Evolutionary conservation across 148 eudicot species (phyloP), one percentile per base, ranked within the genome.

Genomic region (Oxyria digyna): DNA sequence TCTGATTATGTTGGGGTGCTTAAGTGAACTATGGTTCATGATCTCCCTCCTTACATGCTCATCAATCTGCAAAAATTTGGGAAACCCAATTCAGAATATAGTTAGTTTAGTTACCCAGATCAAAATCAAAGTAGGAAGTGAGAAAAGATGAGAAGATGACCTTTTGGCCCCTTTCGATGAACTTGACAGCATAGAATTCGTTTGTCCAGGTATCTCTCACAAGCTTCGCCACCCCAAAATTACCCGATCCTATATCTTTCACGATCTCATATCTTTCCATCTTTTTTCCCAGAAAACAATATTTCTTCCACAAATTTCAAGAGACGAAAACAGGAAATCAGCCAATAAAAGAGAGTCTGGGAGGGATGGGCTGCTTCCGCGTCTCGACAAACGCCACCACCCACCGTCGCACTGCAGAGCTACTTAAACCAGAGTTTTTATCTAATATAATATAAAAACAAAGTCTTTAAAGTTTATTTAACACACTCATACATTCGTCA

Each of bases 221-320:
- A 81, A 91, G 91, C 88, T 91, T 91, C 23, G 97, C 94, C 38
- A 85, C 91, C 23, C 89, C 97, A 79, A 91, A 91, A 73, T 86
- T 91, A n/a, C 97, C 97, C 41, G 89, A 81, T 8, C 96, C 96
- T 67, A 90, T 62, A 69, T 87, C 91, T 75, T 74, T 84, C 69
- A 87, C 79, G 33, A 82, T 70, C 68, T 90, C 94, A 63, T 84
- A 90, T 3, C 94, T 72, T 72, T 90, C 96, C 94, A 90, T 89
- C 26, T n/a, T 69, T 48, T 49, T 38, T 10, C 70, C 37, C 57
- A 37, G 68, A 55, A 29, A 13, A 26, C 5, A 33, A 5, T 59
- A 13, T 59, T 14, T 59, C 33, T 59, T 59, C 33, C 65, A 59
- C 65, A 8, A 31, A 14, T 59, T 24, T 31, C 35, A 26, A 59